Conservation (phyloP, 2,329 filamentous ascomycete species). For the Arthrobotrys musiformis region DNA sequence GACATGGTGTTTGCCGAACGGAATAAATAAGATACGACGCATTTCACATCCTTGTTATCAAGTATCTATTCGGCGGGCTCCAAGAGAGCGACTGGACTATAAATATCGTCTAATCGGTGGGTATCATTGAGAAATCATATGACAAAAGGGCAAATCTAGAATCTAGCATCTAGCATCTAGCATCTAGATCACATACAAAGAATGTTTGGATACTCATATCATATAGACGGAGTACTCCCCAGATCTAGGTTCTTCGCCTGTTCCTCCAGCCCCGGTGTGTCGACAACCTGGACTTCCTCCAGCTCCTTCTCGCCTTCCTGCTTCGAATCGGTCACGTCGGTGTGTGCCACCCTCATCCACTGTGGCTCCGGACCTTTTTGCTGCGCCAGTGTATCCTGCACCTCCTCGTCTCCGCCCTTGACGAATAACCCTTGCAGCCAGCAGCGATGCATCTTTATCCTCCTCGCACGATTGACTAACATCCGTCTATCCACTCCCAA, state of each 20-base stretch:
- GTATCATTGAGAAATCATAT: no score
- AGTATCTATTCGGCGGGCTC: no score
- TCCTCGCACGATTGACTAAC: conserved; percentile 88
- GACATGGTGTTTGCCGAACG: conserved; percentile 78
- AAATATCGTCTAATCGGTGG: no score
- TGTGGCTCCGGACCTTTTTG: conserved; percentile 45
- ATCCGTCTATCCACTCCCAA: conserved; percentile 87
- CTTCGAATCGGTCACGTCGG: conserved; percentile 34
- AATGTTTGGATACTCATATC: conserved; percentile 14
- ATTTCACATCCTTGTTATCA: no score
- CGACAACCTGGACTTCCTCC: conserved; percentile 35
- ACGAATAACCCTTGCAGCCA: conserved; percentile 89
- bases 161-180: no score
- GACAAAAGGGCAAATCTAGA: no score
- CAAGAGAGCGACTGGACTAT: no score
- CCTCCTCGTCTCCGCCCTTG: conserved; percentile 65
- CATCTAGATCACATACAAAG: no score
- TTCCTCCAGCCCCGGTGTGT: conserved; percentile 43
- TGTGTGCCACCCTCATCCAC: conserved; percentile 54
- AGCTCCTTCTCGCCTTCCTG: neutral
- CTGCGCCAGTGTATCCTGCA: conserved; percentile 25
- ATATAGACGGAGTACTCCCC: conserved; percentile 28
- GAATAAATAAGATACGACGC: no score
- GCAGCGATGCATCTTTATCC: conserved; percentile 98
- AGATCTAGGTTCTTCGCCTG: conserved; percentile 35